Evolutionary conservation across 192 early-diverging fungal species (phyloP).

Genomic region (Coemansia sp.): DNA sequence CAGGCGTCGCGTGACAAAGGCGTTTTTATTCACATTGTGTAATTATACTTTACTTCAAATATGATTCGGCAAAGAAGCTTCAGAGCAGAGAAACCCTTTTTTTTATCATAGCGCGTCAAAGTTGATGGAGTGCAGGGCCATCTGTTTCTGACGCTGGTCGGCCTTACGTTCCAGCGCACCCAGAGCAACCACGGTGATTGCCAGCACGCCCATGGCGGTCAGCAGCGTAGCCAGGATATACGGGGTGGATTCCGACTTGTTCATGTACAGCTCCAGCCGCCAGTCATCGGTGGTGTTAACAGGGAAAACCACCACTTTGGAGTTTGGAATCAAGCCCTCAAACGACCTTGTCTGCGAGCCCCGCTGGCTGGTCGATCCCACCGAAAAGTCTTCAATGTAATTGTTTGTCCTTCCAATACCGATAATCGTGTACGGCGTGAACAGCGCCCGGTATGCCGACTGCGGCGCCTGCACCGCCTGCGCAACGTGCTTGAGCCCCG

Average conservation of each 20-base stretch:
- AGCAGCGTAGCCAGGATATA: slow-evolving; percentile 80
- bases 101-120: slow-evolving; percentile 80
- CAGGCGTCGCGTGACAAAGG: no score
- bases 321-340: slow-evolving; percentile 91
- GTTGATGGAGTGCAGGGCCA: slow-evolving; percentile 82
- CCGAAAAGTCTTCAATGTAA: slow-evolving; percentile 93
- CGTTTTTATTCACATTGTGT: slow-evolving; percentile 3
- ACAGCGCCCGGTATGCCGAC: slow-evolving; percentile 72
- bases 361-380: slow-evolving; percentile 57
- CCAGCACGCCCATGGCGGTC: slow-evolving; percentile 70
- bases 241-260: slow-evolving; percentile 79
- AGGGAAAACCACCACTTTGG: slow-evolving; percentile 85
- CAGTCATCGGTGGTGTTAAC: slow-evolving; percentile 56
- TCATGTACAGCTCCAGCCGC: slow-evolving; percentile 88
- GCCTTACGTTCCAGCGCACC: slow-evolving; percentile 76
- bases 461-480: slow-evolving; percentile 83
- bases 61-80: no score
- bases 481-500: slow-evolving; percentile 73
- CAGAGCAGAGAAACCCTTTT: no score
- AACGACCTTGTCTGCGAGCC: slow-evolving; percentile 48
- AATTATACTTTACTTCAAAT: no score
- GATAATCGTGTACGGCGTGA: slow-evolving; percentile 80
- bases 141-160: slow-evolving; percentile 76
- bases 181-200: slow-evolving; percentile 69
- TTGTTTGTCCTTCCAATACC: slow-evolving; percentile 94